Evolutionary conservation across 768 basidiomycete genomes (phyloP), one percentile per base, ranked within the genome.

Genomic region (Hortiboletus flavorubellus): DNA sequence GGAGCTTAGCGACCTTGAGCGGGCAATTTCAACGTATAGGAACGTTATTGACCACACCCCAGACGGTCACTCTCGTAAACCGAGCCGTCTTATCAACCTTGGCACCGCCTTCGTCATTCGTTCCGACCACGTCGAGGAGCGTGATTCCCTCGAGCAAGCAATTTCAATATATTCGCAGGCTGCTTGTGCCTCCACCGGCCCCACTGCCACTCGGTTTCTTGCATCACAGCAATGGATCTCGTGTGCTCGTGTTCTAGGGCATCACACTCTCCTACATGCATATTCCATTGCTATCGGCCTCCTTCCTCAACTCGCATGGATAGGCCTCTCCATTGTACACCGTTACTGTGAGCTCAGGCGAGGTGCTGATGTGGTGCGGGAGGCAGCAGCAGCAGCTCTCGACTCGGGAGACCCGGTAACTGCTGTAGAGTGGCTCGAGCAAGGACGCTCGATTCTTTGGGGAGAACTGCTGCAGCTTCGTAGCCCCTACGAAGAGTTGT

Each of bases 341-440:
- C 53, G 53, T 14, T 47, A 26, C 31, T 15, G 4, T 18, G 21
- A 16, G 16, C 46, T 54, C 21, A 46, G 9, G 11, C 43, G 8
- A 49, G 21, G 47, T 21, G 49, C 46, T 49, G 51, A 35, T 46
- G 21, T 65, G 33, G 64, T 49, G 2, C 46, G 59, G 14, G 64
- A 64, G 30, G 64, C 64, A 5, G 60, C 63, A 12, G 63, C 64
- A 12, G 44, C 55, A 31, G 60, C 65, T 16, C 45, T 63, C 34
- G 46, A 51, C n/a, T 44, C 31, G 14, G 47, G 53, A 26, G 21
- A 29, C 7, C 44, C 34, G 16, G 46, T 48, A 34, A 53, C 33
- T 1, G 56, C 56, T 4, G 52, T 58, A 11, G 56, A 58, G 37
- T 58, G 56, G 56, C 56, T 58, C 7, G 56, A 58, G 18, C 56